These are phyloP conservation scores for Fusarium xylarioides DNA, from an alignment of 2,329 filamentous ascomycete species.

Conservation along the genomic window DNA sequence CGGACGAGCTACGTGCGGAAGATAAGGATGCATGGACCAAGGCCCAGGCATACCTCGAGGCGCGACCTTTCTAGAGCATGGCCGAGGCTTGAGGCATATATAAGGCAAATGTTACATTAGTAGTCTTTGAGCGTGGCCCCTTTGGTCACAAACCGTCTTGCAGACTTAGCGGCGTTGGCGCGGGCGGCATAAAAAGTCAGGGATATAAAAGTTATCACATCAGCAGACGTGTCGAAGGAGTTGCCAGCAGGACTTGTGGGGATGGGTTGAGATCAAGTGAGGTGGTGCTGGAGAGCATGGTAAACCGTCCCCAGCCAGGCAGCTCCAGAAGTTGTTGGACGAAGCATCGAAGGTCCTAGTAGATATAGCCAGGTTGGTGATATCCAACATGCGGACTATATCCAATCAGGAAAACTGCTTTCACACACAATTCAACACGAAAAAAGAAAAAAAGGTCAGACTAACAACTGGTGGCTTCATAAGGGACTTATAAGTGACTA, in stretches of 20 bases:
- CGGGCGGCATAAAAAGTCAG: slow-evolving; percentile 37
- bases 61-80: slow-evolving; percentile 50
- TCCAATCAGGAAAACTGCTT: slow-evolving; percentile 10
- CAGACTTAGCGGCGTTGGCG: slow-evolving; percentile 42
- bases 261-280: slow-evolving; percentile 11
- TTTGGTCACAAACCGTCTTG: slow-evolving; percentile 37
- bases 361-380: slow-evolving; percentile 13
- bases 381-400: slow-evolving; percentile 21
- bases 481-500: slow-evolving; percentile 5
- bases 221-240: slow-evolving; percentile 27
- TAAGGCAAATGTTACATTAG: slow-evolving; percentile 33
- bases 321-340: slow-evolving; percentile 3
- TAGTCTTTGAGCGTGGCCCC: slow-evolving; percentile 31
- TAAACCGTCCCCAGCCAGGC: slow-evolving; percentile 3
- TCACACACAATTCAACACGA: not conserved
- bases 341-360: slow-evolving; percentile 4
- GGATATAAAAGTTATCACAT: slow-evolving; percentile 38
- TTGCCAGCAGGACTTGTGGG: slow-evolving; percentile 36
- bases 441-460: not conserved
- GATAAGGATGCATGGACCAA: slow-evolving; percentile 64
- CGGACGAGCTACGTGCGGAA: slow-evolving; percentile 55
- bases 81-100: slow-evolving; percentile 20
- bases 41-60: slow-evolving; percentile 63
- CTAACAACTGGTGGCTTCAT: not conserved
- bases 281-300: not conserved